phyloP scores from a whole-genome alignment of 768 basidiomycete species.

The Hericium coralloides region DNA sequence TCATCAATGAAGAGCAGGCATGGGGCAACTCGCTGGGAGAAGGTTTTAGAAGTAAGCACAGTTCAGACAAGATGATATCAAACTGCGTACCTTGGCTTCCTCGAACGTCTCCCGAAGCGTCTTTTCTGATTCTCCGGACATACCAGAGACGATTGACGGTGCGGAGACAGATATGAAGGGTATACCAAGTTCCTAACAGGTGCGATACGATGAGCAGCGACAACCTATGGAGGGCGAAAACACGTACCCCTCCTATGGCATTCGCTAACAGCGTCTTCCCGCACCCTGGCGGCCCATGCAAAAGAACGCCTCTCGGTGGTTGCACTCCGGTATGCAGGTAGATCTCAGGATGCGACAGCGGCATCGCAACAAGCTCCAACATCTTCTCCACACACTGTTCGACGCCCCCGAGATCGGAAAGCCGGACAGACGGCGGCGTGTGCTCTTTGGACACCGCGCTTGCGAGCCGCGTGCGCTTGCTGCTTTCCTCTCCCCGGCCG shows the following conservation, averaged over 20 bases:
- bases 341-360: conserved; percentile 89
- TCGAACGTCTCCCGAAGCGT: conserved; percentile 94
- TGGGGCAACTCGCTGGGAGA: conserved; percentile 71
- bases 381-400: conserved; percentile 83
- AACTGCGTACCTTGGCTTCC: conserved; percentile 72
- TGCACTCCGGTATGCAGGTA: conserved; percentile 91
- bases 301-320: conserved; percentile 82
- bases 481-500: conserved; percentile 42
- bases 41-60: background rate
- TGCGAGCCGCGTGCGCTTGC: conserved; percentile 40
- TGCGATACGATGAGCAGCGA: background rate
- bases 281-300: conserved; percentile 95
- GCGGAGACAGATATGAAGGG: conserved; percentile 95
- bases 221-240: background rate
- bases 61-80: background rate
- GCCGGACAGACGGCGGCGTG: conserved; percentile 61
- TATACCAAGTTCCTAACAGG: conserved; percentile 71
- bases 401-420: conserved; percentile 86
- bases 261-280: conserved; percentile 94
- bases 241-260: conserved; percentile 86
- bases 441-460: conserved; percentile 49
- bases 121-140: conserved; percentile 99
- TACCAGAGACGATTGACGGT: conserved; percentile 92
- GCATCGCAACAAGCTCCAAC: conserved; percentile 94
- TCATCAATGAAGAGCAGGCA: conserved; percentile 96